Percentiles rank a stretch among this genome's conserved stretches.
Conservation (phyloP, 768 basidiomycete species). For the Collybia sordida region DNA sequence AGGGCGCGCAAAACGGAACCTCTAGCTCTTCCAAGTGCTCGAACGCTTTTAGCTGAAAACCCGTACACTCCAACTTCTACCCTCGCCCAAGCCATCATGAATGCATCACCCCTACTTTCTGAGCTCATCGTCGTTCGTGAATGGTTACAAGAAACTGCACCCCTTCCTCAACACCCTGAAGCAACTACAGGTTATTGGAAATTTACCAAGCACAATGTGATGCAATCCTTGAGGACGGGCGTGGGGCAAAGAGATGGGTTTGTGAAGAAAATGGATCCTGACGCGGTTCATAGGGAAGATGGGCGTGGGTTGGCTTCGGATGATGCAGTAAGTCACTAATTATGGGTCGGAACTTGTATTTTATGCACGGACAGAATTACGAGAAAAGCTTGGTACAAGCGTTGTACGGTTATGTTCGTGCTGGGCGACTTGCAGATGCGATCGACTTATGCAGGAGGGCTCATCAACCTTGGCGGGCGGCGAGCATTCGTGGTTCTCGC, state of each 20-base stretch:
- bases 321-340: conserved; percentile 62
- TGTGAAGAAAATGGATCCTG: conserved; percentile 77
- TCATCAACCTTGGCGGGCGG: conserved; percentile 91
- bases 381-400: conserved; percentile 78
- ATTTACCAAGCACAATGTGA: conserved; percentile 73
- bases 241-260: conserved; percentile 44
- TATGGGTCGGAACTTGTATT: not conserved
- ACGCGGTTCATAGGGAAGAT: conserved; percentile 63
- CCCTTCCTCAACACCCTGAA: conserved; percentile 59
- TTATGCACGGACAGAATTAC: conserved; percentile 52
- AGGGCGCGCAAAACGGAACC: conserved; percentile 67
- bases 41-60: conserved; percentile 61
- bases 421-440: conserved; percentile 84
- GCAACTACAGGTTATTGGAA: conserved; percentile 82
- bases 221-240: conserved; percentile 62
- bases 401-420: conserved; percentile 79
- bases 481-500: conserved; percentile 80
- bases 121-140: conserved; percentile 85
- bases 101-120: conserved; percentile 61
- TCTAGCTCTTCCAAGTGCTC: conserved; percentile 46
- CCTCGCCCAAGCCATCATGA: conserved; percentile 73
- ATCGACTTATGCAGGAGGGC: conserved; percentile 78
- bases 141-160: conserved; percentile 82
- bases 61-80: conserved; percentile 81
- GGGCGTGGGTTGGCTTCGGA: conserved; percentile 66